Evolutionary conservation across 2,329 filamentous ascomycete genomes (phyloP), one percentile per base, ranked within the genome.

Genomic region (Alternaria tenuissima): DNA sequence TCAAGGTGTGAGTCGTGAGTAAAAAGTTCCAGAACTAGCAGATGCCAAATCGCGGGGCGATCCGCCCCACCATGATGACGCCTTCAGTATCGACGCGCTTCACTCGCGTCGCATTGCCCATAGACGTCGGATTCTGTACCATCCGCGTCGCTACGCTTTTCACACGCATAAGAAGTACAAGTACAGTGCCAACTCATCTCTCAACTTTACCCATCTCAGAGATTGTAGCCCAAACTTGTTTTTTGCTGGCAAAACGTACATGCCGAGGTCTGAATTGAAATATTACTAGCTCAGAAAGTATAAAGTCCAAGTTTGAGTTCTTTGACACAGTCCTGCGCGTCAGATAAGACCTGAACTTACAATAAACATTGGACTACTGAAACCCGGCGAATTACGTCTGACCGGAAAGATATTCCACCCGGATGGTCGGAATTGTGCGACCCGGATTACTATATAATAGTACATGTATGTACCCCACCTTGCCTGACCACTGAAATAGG

Each of bases 11-110:
- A 39, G 59, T 47, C 38, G 49, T 43, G 53, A 60, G 60, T 58
- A 64, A 65, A 65, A 65, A 52, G 51, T 63, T 49, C 46, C 60
- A 53, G 43, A 55, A 59, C 57, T 48, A 57, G 47, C 42, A 36
- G 47, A 47, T 46, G 52, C 46, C 52, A 44, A 62, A 62, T 60
- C 56, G 63, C 57, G 61, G 57, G 62, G 64, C 58, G 46, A 53
- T 56, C 55, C 57, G 61, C 63, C 64, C 57, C 59, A 51, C 59
- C 49, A 54, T 46, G 18, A 44, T 38, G n/a, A 54, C 57, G 59
- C 51, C 51, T 38, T 24, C 57, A n/a, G 38, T 14, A 52, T 20
- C 38, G 24, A 48, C 53, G 53, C 30, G 43, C 42, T 22, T 32
- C 43, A 41, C 26, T 36, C 48, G 48, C 32, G 32, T 52, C 48